Base-by-base conservation (phyloP, 305 asterid genomes). In the Fraxinus dipetala region DNA sequence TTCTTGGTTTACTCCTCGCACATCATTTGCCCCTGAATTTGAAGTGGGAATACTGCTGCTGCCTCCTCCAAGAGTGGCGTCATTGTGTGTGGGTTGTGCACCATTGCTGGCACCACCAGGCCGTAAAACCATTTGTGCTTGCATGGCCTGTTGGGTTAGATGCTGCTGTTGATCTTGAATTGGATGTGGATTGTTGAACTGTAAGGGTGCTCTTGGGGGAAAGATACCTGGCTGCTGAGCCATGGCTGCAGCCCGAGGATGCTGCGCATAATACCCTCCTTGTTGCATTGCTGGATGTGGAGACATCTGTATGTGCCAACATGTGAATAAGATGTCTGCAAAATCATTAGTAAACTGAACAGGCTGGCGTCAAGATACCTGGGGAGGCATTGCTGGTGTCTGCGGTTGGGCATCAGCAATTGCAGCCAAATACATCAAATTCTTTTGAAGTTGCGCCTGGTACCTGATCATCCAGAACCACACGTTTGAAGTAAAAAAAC, bases 401-500 rank as follows among this genome's bases (percentile, higher is more conserved):
- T 89, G 99, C 24, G 97, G 98, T 78, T 94, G 99, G 78, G 97
- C 97, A 87, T 95, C 99, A 13, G 99, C 99, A 61, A 95, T 93
- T 35, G 99, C 98, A 70, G 99, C 99, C 86, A 95, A 92, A 89
- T 95, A 94, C 98, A 95, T 94, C 91, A 95, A 89, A 80, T 95
- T 95, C 89, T 92, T 93, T 79, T 95, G 99, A 59, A 95, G 98
- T 80, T 87, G 94, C 83, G 95, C 95, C 91, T 95, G 98, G 87
- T 93, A 95, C 89, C 99, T 95, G 51, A 83, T 40, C 73, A 70
- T 70, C 75, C 82, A 86, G 75, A 78, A 84, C 79, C 78, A 82
- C 54, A 80, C 0, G 40, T 70, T 70, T 70, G 22, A 70, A 18
- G 70, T 70, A 7, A 61, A 70, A 45, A 72, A 31, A 59, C 48